phyloP scores from a whole-genome alignment of 139 green algal species.

The Tetraselmis striata region DNA sequence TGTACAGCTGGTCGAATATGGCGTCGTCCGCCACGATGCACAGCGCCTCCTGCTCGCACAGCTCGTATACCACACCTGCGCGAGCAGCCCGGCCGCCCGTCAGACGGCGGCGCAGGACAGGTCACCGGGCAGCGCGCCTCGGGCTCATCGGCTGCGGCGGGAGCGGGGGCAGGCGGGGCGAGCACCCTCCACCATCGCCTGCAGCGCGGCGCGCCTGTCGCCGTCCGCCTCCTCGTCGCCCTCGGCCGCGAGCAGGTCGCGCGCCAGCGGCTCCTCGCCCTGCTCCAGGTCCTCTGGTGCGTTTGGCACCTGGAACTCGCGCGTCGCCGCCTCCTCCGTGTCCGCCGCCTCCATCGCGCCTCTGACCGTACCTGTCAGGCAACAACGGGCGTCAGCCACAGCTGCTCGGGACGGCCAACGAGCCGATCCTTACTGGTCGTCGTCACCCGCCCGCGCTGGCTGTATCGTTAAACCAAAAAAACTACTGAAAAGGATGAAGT shows the following conservation, averaged over 20 bases:
- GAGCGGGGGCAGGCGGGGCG: no score
- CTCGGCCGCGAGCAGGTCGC: neutral
- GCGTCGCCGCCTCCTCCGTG: neutral
- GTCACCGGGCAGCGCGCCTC: no score
- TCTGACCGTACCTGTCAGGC: no score
- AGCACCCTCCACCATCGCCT: neutral
- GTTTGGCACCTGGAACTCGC: neutral
- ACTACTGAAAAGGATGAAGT: no score
- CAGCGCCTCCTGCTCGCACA: constrained; percentile 48
- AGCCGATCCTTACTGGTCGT: no score
- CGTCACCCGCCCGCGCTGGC: no score
- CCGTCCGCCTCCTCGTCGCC: neutral
- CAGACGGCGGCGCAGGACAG: no score
- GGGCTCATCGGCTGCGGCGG: no score
- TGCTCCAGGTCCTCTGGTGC: neutral
- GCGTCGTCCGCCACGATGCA: constrained; percentile 37
- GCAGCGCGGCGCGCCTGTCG: neutral
- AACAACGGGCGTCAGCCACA: no score
- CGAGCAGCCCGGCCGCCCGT: no score
- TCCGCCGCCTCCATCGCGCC: neutral
- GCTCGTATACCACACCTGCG: constrained; percentile 40
- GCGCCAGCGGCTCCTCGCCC: neutral
- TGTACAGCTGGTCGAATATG: constrained; percentile 42
- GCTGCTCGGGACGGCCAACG: no score
- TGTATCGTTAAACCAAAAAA: no score